Conservation (phyloP, 352 stramenopile species). For the Globisporangium mamillatum region DNA sequence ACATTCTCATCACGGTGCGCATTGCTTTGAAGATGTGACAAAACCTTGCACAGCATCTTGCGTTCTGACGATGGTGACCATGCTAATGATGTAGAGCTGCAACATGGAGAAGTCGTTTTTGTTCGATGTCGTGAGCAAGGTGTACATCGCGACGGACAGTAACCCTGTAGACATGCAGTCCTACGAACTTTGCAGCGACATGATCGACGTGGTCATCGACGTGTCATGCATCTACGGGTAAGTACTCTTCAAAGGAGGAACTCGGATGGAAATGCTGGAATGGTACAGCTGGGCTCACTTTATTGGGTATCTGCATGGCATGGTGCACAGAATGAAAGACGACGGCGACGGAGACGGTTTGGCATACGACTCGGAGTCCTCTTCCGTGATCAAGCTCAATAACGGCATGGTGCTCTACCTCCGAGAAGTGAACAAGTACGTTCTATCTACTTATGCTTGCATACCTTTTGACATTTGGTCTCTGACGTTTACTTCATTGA, state of each 20-base stretch:
- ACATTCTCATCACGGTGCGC: conserved; percentile 92
- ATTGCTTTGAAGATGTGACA: not conserved
- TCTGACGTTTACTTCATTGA: not conserved
- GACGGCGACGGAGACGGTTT: conserved; percentile 90
- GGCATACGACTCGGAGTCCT: conserved; percentile 95
- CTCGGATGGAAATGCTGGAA: conserved; percentile 19
- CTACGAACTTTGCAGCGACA: conserved; percentile 98
- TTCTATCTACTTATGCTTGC: not conserved
- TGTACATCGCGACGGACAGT: conserved; percentile 98
- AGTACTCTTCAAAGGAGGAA: not conserved
- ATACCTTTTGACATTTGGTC: not conserved
- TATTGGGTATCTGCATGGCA: not conserved
- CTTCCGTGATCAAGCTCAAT: conserved; percentile 97
- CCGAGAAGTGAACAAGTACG: conserved; percentile 91
- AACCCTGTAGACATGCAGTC: conserved; percentile 97
- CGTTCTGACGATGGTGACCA: not conserved
- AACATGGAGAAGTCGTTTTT: conserved; percentile 99
- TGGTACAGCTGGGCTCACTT: not conserved
- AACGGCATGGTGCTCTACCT: conserved; percentile 97
- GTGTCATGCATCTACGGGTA: conserved; percentile 98
- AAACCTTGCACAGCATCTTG: not conserved
- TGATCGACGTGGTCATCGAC: conserved; percentile 99
- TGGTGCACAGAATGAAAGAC: conserved; percentile 70
- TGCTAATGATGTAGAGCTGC: conserved; percentile 74
- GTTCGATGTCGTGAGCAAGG: conserved; percentile 98